Percentiles rank a stretch among this genome's conserved stretches.
These are phyloP conservation scores for Trifolium fragiferum DNA, from an alignment of 306 rosid species.

Conservation along the genomic window DNA sequence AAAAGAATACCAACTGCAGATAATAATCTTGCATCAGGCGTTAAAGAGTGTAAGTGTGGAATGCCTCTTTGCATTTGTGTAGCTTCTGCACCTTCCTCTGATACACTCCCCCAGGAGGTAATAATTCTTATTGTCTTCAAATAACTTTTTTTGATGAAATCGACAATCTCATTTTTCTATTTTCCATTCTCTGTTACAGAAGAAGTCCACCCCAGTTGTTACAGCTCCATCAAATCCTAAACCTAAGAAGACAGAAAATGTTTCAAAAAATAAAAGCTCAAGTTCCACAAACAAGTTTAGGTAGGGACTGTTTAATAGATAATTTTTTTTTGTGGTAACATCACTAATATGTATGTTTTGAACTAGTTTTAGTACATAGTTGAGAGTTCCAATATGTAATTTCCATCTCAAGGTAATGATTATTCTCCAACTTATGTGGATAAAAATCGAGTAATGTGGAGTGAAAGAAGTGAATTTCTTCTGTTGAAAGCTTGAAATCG, in stretches of 20 bases:
- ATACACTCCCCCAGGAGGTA: conserved; percentile 60
- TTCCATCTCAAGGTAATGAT: conserved; percentile 8
- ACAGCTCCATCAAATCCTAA: conserved; percentile 66
- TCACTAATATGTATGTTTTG: conserved; percentile 35
- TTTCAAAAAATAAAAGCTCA: conserved; percentile 67
- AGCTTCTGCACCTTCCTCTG: conserved; percentile 67
- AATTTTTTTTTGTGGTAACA: conserved; percentile 12
- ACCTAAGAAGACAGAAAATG: conserved; percentile 72
- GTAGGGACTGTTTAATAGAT: conserved; percentile 52
- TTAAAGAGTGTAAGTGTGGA: conserved; percentile 87
- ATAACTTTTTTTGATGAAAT: conserved; percentile 3
- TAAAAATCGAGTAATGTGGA: conserved; percentile 2
- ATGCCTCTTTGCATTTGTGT: conserved; percentile 99
- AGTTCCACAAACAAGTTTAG: conserved; percentile 77
- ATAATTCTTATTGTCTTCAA: conserved; percentile 36
- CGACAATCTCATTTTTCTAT: conserved; percentile 34
- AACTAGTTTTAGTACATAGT: conserved; percentile 30
- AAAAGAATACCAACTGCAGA: conserved; percentile 50
- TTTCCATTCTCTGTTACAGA: conserved; percentile 49
- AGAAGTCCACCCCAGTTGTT: conserved; percentile 49
- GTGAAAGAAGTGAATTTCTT: conserved; percentile 21
- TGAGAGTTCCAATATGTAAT: conserved; percentile 8
- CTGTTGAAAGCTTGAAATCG: conserved; percentile 32
- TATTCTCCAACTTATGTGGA: conserved; percentile 24
- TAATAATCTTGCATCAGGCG: conserved; percentile 44